Conservation (phyloP, 345 rosid genomes). For the Isatis tinctoria region DNA sequence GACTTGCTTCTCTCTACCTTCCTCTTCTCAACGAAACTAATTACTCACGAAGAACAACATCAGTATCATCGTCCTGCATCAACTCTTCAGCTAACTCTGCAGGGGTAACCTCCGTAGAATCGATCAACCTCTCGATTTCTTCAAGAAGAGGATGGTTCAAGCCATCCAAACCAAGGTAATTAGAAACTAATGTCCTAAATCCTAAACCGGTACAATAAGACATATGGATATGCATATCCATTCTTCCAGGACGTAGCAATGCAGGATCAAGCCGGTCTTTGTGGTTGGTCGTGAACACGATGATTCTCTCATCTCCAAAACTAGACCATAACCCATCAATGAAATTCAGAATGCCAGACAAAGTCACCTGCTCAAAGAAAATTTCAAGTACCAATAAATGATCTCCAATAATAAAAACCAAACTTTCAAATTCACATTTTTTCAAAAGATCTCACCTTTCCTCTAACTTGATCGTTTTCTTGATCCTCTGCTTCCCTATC, state of each 20-base stretch:
- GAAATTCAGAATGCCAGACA: conserved; percentile 35
- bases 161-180: conserved; percentile 33
- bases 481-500: conserved; percentile 25
- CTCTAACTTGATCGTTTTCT: not conserved
- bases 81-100: conserved; percentile 50
- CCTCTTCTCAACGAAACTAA: conserved; percentile 38
- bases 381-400: not conserved
- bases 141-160: conserved; percentile 26
- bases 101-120: conserved; percentile 37
- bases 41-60: conserved; percentile 30
- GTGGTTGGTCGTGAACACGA: conserved; percentile 36
- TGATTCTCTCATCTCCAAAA: conserved; percentile 37
- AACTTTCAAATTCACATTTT: too few relatives aligned
- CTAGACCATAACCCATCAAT: conserved; percentile 41
- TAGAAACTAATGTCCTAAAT: conserved; percentile 39
- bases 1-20: conserved; percentile 18
- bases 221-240: conserved; percentile 47
- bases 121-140: conserved; percentile 37
- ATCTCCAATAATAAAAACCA: not conserved
- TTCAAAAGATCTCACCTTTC: conserved; percentile 10
- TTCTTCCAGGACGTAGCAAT: conserved; percentile 36
- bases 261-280: conserved; percentile 36
- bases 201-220: conserved; percentile 41
- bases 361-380: conserved; percentile 21
- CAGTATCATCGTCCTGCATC: conserved; percentile 43